Conservation (phyloP, 257 asterid species). For the Knoxia roxburghii region DNA sequence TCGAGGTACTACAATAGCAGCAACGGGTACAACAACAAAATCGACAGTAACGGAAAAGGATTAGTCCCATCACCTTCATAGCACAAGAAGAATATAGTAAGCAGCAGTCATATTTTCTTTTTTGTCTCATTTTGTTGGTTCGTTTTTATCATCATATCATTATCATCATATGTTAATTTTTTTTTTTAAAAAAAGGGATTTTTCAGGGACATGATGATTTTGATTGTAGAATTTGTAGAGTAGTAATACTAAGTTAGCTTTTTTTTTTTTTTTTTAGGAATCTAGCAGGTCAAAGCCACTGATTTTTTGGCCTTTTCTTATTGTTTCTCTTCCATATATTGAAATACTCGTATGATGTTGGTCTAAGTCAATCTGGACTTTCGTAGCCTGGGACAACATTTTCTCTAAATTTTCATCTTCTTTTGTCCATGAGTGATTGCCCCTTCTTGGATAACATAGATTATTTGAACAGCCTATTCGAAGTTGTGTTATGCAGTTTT, state of each 20-base stretch:
- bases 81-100: not conserved
- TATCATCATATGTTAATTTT: not conserved
- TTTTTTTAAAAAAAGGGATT: not conserved
- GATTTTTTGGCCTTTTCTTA: slow-evolving; percentile 15
- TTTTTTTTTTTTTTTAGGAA: slow-evolving; percentile 18
- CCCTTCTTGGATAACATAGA: too few species aligned
- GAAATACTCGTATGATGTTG: not conserved
- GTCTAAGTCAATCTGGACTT: slow-evolving; percentile 19
- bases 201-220: slow-evolving; percentile 18
- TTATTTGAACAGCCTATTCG: too few species aligned
- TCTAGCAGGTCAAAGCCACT: slow-evolving; percentile 20
- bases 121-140: not conserved
- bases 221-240: slow-evolving; percentile 7
- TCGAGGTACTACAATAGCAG: slow-evolving; percentile 61
- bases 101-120: not conserved
- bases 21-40: slow-evolving; percentile 18
- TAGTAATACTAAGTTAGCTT: slow-evolving; percentile 12
- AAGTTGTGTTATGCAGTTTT: too few species aligned
- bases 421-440: too few species aligned
- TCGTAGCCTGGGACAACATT: slow-evolving; percentile 1
- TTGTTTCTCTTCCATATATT: slow-evolving; percentile 16
- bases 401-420: not conserved
- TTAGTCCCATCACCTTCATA: slow-evolving; percentile 53
- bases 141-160: too few species aligned
- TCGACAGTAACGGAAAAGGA: slow-evolving; percentile 32